phyloP scores from a whole-genome alignment of 139 green algal species.

The Tetradesmus obliquus region DNA sequence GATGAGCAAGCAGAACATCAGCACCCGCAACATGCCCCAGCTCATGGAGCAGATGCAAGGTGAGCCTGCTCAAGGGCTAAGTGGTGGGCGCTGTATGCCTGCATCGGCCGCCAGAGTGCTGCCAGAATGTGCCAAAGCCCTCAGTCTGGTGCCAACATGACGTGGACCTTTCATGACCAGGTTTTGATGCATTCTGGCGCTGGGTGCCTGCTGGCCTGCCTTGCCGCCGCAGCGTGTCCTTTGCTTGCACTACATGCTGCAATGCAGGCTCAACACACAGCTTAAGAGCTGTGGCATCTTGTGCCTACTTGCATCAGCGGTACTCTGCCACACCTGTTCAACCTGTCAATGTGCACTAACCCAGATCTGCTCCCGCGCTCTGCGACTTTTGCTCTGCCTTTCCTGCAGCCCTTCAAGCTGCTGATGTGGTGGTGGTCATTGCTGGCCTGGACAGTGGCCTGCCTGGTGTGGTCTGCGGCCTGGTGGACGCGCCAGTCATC shows the following conservation, averaged over 20 bases:
- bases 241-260: background rate
- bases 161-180: background rate
- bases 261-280: too few relatives aligned
- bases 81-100: background rate
- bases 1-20: constrained; percentile 73
- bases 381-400: background rate
- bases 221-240: background rate
- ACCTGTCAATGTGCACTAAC: too few relatives aligned
- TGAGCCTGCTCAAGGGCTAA: background rate
- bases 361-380: background rate
- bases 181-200: background rate
- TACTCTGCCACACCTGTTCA: too few relatives aligned
- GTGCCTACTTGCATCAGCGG: too few relatives aligned
- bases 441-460: constrained; percentile 81
- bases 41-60: constrained; percentile 49
- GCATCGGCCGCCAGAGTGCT: background rate
- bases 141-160: background rate
- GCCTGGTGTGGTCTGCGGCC: constrained; percentile 75
- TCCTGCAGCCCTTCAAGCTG: constrained; percentile 32
- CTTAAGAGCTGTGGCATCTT: too few relatives aligned
- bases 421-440: constrained; percentile 87
- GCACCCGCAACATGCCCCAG: constrained; percentile 71
- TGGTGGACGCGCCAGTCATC: constrained; percentile 86
- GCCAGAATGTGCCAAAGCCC: background rate
- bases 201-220: background rate